Base-by-base conservation (phyloP, 2,329 filamentous ascomycete species). In the Ophiostoma ulmi region DNA sequence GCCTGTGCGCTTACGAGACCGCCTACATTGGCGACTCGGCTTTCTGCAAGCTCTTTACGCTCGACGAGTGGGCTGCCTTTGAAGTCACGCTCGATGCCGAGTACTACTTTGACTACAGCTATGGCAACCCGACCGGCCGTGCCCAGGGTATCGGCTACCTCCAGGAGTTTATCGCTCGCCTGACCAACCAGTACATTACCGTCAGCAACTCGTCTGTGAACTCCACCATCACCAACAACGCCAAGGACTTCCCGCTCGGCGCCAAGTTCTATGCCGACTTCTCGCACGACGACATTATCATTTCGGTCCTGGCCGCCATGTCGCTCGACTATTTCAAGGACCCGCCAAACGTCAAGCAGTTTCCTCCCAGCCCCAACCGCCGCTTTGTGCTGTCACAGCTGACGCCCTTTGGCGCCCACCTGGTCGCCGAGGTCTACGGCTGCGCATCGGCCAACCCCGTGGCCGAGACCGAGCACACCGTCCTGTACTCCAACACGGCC, bases 1-100 rank as follows among this genome's bases (percentile, higher is more conserved):
- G 80, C 73, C 79, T 86, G 69, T 88, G 85, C 73, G 82, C 83
- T 2, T 87, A 87, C 74, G 85, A 87, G 75, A 79, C 78, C 66
- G 82, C 78, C 52, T 84, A 82, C 73, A 79, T 86, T 20, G 83
- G 83, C 26, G 77, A 76, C 70, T 85, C 82, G 4, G 79, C 82
- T 41, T 87, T 86, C 77, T 87, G 85, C 77, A 73, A 75, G 26
- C 79, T 86, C 36, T 87, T 87, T 77, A 86, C 84, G 0, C 78
- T 99, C 64, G 80, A 84, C 67, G 85, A 87, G 75, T 87, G 85
- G 85, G 77, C 79, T 26, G 83, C 83, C 22, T 87, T 84, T 74
- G 85, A 85, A 71, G 82, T 83, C 72, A 82, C 81, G 3, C 76
- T 86, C 11, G 85, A 87, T 73, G 80, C 85, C 48, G 81, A 83